Conservation (phyloP, 2,329 filamentous ascomycete genomes). For the Fusarium sp. region DNA sequence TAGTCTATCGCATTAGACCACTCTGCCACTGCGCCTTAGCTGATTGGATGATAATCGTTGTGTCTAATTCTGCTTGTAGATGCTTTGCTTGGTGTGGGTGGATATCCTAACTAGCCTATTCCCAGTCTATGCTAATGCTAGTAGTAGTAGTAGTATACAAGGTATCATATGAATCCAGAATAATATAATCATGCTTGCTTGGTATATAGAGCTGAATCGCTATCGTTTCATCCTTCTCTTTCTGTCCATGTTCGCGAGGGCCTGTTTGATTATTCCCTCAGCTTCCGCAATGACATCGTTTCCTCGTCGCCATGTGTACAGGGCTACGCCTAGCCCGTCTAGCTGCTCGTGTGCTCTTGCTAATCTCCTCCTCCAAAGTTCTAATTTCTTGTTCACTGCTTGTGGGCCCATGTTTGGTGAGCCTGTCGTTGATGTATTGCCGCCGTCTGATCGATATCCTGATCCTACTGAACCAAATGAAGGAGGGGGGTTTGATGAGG, state of each 20-base stretch:
- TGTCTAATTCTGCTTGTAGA: not conserved
- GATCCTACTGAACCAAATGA: constrained; percentile 43
- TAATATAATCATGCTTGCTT: not conserved
- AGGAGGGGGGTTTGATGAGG: constrained; percentile 40
- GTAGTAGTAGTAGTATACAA: constrained; percentile 14
- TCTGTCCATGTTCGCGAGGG: constrained; percentile 57
- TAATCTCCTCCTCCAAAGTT: constrained; percentile 77
- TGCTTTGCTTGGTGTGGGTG: not conserved
- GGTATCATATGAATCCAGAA: not conserved
- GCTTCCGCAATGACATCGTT: constrained; percentile 76
- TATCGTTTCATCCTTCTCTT: constrained; percentile 33
- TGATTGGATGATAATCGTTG: constrained; percentile 8
- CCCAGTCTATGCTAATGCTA: not conserved
- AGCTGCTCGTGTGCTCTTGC: constrained; percentile 72
- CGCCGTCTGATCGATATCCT: constrained; percentile 46
- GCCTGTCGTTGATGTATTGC: constrained; percentile 47
- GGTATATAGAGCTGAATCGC: not conserved
- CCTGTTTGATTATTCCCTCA: constrained; percentile 70
- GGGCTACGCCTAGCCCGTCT: constrained; percentile 70
- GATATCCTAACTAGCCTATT: not conserved
- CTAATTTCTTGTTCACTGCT: constrained; percentile 73
- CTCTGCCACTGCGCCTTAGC: constrained; percentile 38
- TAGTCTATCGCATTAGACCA: constrained; percentile 41
- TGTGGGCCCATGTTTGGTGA: constrained; percentile 51
- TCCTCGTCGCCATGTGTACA: constrained; percentile 80